phyloP scores from a whole-genome alignment of 1,139 yeast species.

The Nakaseomyces nivariensis region DNA sequence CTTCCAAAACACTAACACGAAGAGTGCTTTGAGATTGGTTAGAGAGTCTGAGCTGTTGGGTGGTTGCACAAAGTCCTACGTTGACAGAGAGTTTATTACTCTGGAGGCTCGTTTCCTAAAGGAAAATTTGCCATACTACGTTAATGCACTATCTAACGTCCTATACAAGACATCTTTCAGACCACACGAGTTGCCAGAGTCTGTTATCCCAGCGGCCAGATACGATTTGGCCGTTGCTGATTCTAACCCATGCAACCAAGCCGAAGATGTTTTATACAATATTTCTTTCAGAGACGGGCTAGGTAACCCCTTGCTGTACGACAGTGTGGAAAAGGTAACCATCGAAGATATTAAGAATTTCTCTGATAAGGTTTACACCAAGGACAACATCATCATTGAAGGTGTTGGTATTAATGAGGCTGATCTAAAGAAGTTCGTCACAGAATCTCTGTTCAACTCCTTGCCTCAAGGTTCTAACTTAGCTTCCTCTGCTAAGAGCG shows the following conservation, averaged over 20 bases:
- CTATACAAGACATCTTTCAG: slow-evolving; percentile 64
- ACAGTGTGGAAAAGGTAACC: slow-evolving; percentile 49
- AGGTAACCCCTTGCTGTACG: slow-evolving; percentile 74
- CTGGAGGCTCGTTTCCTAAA: slow-evolving; percentile 75
- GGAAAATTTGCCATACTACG: slow-evolving; percentile 85
- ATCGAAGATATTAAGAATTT: slow-evolving; percentile 57
- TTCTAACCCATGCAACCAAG: slow-evolving; percentile 46
- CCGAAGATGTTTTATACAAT: slow-evolving; percentile 72
- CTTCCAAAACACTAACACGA: slow-evolving; percentile 72
- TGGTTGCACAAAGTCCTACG: slow-evolving; percentile 58
- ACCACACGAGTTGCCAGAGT: slow-evolving; percentile 74
- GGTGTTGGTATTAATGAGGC: slow-evolving; percentile 67
- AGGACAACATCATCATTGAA: slow-evolving; percentile 58
- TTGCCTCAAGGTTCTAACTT: slow-evolving; percentile 52
- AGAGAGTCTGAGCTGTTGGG: slow-evolving; percentile 95
- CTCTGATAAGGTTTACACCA: slow-evolving; percentile 61
- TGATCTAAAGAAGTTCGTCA: slow-evolving; percentile 61
- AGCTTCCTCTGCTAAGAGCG: slow-evolving; percentile 35
- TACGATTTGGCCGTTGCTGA: slow-evolving; percentile 45
- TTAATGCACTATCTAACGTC: slow-evolving; percentile 74
- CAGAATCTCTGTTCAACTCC: slow-evolving; percentile 54
- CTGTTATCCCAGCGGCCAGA: slow-evolving; percentile 69
- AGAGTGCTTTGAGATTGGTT: slow-evolving; percentile 85
- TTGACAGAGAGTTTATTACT: slow-evolving; percentile 77
- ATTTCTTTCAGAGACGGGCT: slow-evolving; percentile 60